Evolutionary conservation across 108 stramenopile genomes (phyloP).

Genomic region (Skeletonema menzelii): DNA sequence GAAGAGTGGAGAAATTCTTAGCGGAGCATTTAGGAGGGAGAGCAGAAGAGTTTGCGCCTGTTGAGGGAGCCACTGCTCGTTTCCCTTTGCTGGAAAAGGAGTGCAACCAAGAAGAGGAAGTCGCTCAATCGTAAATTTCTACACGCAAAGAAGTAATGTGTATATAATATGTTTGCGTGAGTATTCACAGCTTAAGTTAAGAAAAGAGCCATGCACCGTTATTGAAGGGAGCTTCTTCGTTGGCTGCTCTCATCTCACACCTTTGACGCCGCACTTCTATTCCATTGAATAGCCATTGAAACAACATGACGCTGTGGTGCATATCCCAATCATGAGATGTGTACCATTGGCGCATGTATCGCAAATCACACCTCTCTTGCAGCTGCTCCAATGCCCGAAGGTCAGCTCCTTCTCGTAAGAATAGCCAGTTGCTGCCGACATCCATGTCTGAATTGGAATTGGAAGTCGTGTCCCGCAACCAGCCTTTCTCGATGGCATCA

Average conservation of each 20-base stretch:
- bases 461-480: too few species aligned
- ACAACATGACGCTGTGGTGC: not conserved
- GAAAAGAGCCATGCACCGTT: not conserved
- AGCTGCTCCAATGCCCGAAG: not conserved
- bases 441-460: too few species aligned
- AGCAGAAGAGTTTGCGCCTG: constrained; percentile 24
- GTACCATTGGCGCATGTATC: not conserved
- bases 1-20: constrained; percentile 43
- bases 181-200: not conserved
- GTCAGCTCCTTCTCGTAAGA: not conserved
- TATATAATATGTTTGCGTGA: not conserved
- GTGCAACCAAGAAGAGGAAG: not conserved
- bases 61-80: constrained; percentile 30
- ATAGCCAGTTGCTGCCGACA: not conserved
- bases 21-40: constrained; percentile 36
- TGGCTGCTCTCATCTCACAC: not conserved
- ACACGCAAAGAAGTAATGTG: not conserved
- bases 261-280: not conserved
- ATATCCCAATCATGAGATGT: not conserved
- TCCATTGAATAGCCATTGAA: not conserved
- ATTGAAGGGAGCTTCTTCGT: not conserved
- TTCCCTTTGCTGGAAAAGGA: constrained; percentile 40
- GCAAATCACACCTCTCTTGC: not conserved
- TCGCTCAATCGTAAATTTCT: too few species aligned
- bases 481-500: not conserved